A percentile compares a stretch with the other conserved stretches of the same genome.
These are phyloP conservation scores for Lathyrus sativus DNA, from an alignment of 306 rosid genomes.

Conservation along the genomic window DNA sequence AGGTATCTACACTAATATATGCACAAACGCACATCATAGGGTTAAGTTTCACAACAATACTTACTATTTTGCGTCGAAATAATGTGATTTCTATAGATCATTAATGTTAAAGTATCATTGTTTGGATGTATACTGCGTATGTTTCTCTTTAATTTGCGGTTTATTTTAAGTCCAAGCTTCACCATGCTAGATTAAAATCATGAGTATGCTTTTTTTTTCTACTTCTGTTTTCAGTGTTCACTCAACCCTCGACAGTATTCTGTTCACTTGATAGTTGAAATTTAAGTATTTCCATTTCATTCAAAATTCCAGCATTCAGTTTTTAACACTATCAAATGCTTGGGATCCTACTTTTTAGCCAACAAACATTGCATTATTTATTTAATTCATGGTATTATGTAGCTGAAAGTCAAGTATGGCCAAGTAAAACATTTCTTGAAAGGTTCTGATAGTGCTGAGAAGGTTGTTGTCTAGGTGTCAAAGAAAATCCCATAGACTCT, in stretches of 20 bases:
- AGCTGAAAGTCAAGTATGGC: constrained; percentile 1
- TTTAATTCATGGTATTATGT: constrained; percentile 10
- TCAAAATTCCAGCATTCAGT: too few relatives aligned
- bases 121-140: not conserved
- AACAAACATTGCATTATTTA: not conserved
- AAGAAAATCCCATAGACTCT: not conserved
- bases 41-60: constrained; percentile 16
- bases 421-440: not conserved
- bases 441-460: not conserved
- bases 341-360: not conserved
- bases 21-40: not conserved
- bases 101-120: too few relatives aligned
- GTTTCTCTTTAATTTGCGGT: constrained; percentile 19
- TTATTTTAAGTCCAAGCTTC: constrained; percentile 1
- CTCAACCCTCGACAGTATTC: constrained; percentile 16
- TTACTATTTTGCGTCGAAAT: constrained; percentile 16
- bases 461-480: not conserved
- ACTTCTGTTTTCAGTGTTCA: constrained; percentile 14
- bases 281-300: not conserved
- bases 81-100: constrained; percentile 3
- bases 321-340: not conserved
- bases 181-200: constrained; percentile 1
- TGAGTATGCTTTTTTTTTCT: constrained; percentile 21
- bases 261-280: constrained; percentile 21
- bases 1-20: constrained; percentile 48